Evolutionary conservation across 139 green algal genomes (phyloP).

Genomic region (Asterochloris erici): DNA sequence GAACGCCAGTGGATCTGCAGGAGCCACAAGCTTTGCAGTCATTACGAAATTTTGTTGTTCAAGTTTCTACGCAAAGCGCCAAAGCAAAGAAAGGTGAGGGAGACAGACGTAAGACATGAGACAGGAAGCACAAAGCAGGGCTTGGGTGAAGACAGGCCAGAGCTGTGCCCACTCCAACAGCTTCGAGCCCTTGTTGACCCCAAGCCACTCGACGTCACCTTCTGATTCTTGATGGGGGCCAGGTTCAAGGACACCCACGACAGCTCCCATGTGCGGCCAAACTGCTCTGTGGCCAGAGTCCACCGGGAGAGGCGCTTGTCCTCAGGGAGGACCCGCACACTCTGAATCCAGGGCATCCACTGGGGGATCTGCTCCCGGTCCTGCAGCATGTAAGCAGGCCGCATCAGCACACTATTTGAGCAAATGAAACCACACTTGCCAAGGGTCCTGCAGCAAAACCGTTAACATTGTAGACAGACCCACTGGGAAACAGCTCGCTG

Average conservation of each 20-base stretch:
- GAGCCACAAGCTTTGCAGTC: not conserved
- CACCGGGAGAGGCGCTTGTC: conserved; percentile 71
- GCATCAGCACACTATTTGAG: conserved; percentile 10
- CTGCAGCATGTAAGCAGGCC: conserved; percentile 38
- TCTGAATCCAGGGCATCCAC: conserved; percentile 93
- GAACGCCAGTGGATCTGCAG: conserved; percentile 76
- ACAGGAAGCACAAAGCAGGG: too few relatives aligned
- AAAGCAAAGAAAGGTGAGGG: too few relatives aligned
- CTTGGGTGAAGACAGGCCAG: too few relatives aligned
- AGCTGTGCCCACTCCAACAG: too few relatives aligned
- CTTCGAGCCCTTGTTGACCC: not conserved
- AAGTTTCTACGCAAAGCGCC: too few relatives aligned
- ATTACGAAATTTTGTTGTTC: not conserved
- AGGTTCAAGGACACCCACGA: conserved; percentile 84
- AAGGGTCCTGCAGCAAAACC: too few relatives aligned
- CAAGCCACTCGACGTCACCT: conserved; percentile 16
- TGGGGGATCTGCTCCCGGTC: conserved; percentile 74
- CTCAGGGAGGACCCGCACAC: conserved; percentile 44
- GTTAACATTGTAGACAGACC: too few relatives aligned
- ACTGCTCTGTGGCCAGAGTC: conserved; percentile 81
- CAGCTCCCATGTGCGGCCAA: conserved; percentile 77
- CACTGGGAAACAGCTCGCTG: too few relatives aligned
- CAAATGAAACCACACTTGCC: too few relatives aligned
- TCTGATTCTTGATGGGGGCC: conserved; percentile 71
- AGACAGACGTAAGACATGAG: too few relatives aligned